Conservation (phyloP, 305 asterid genomes). For the Caryopteris hybrid region DNA sequence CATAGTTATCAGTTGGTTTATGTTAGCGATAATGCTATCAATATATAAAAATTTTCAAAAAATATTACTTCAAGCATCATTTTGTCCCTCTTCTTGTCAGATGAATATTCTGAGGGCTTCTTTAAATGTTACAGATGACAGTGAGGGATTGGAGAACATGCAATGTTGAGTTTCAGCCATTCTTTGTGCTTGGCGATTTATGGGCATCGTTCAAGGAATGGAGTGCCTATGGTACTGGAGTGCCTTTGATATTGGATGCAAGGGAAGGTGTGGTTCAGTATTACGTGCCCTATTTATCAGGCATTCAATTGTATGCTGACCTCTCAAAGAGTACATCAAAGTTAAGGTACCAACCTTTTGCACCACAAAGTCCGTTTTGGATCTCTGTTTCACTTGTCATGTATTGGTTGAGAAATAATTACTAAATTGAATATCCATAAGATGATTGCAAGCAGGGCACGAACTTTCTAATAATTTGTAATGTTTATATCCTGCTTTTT, state of each 20-base stretch:
- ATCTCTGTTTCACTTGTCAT: neutral
- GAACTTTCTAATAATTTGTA: neutral
- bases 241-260: constrained; percentile 72
- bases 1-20: neutral
- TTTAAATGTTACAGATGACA: constrained; percentile 23
- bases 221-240: constrained; percentile 99
- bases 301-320: constrained; percentile 77
- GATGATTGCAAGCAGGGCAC: neutral
- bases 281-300: constrained; percentile 82
- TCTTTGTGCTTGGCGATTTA: constrained; percentile 73
- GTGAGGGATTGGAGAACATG: constrained; percentile 51
- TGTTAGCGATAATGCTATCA: neutral
- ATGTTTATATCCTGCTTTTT: neutral
- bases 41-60: neutral
- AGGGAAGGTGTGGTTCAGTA: constrained; percentile 66
- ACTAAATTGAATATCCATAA: neutral
- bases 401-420: neutral
- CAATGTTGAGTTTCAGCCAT: constrained; percentile 57
- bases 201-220: constrained; percentile 93
- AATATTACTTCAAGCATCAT: neutral
- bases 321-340: constrained; percentile 47
- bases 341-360: constrained; percentile 42
- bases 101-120: neutral
- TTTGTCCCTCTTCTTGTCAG: neutral
- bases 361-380: neutral